Evolutionary conservation across 352 stramenopile species (phyloP), one percentile per base, ranked within the genome.

Genomic region (Phytopythium mirpurense): DNA sequence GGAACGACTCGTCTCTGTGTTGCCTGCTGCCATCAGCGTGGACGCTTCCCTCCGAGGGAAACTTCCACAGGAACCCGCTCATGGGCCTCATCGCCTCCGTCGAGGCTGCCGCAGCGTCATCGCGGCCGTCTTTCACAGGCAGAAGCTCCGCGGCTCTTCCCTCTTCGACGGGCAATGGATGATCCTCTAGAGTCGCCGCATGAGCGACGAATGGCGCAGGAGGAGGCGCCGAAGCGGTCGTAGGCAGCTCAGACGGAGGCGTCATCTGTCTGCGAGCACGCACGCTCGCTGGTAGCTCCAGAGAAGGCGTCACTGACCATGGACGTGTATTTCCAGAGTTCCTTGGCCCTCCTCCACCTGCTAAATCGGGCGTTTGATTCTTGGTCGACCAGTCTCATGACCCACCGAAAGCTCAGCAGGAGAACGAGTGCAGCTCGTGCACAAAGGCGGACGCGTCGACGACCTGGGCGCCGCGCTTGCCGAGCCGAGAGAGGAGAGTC

Each of bases 1-100:
- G 70, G 21, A 73, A 77, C 32, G 59, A 51, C 15, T 16, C 43
- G 19, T 23, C 51, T 36, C 9, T 23, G 35, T 27, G 10, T 14
- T 42, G n/a, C 10, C 3, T 27, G 1, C 1, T 5, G 16, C 48
- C 37, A 5, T 8, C 3, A 6, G 45, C 19, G 15, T 51, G 46
- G 42, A 84, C 84, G 51, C 65, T 85, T 19, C 74, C 77, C 63
- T 88, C 77, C 1, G 74, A 86, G 1, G 78, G 78, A 48, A 83
- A 88, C 48, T 88, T 88, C 78, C 78, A 86, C 26, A 88, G 54
- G 48, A 68, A 74, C 0, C 56, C 50, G 37, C 50, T 40, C 4
- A 56, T 34, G 10, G 26, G 5, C n/a, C 21, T 15, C 16, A 8
- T 16, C 15, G 16, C 21, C 40, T 16, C 8, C 11, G 14, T n/a